Evolutionary conservation across 257 asterid species (phyloP).

Genomic region (Ehretia macrophylla): DNA sequence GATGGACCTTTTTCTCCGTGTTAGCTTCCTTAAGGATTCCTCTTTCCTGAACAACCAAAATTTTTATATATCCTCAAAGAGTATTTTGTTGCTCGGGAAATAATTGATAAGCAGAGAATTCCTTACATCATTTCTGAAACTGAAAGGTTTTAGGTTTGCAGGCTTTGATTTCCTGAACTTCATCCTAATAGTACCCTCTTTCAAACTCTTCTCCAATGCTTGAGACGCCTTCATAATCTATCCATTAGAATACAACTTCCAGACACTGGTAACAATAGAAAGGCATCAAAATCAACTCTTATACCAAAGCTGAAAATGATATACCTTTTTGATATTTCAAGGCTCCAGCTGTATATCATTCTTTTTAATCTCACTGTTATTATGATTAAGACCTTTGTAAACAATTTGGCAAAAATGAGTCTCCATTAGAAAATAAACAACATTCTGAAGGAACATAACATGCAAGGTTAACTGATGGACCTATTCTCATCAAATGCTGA

Average conservation of each 20-base stretch:
- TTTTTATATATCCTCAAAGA: not conserved
- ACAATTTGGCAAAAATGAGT: constrained; percentile 7
- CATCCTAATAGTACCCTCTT: constrained; percentile 35
- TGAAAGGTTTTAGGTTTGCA: constrained; percentile 89
- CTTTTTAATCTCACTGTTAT: constrained; percentile 33
- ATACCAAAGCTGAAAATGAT: not conserved
- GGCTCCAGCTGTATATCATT: constrained; percentile 32
- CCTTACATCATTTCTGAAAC: constrained; percentile 93
- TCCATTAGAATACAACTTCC: constrained; percentile 1
- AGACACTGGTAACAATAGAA: not conserved
- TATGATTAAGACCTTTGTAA: constrained; percentile 41
- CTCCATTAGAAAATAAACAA: constrained; percentile 6
- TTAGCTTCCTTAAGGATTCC: constrained; percentile 78
- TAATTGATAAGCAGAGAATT: not conserved
- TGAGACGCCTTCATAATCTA: constrained; percentile 35
- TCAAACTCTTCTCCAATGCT: constrained; percentile 33
- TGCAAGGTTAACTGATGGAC: constrained; percentile 24
- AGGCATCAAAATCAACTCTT: not conserved
- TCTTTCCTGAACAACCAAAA: constrained; percentile 69
- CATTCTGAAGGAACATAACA: not conserved
- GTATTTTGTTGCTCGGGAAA: constrained; percentile 1
- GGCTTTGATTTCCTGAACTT: constrained; percentile 73
- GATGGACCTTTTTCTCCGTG: constrained; percentile 44
- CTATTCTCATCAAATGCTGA: constrained; percentile 63
- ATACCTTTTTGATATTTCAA: constrained; percentile 42